A percentile compares a stretch with the other conserved stretches of the same genome.
Evolutionary conservation across 2,329 filamentous ascomycete genomes (phyloP).

Genomic region (Nemania diffusa): DNA sequence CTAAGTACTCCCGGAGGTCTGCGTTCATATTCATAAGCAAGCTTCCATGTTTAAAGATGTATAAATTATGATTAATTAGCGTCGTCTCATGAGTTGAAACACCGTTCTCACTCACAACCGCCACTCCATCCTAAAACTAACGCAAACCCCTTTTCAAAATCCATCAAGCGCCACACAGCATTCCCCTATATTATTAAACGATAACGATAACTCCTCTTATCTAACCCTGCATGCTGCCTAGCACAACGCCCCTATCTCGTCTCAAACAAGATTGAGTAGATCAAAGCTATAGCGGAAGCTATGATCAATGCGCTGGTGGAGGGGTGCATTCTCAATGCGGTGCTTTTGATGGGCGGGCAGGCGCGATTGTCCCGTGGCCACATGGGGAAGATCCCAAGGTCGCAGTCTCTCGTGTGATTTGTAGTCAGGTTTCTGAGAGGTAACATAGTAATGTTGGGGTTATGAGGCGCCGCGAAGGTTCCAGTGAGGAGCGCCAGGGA

Average conservation of each 20-base stretch:
- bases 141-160: not conserved
- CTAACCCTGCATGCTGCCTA: not conserved
- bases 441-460: no score
- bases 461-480: not conserved
- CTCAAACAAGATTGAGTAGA: not conserved
- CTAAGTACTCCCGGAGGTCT: no score
- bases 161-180: not conserved
- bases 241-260: not conserved
- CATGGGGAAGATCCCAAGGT: no score
- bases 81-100: not conserved
- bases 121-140: not conserved
- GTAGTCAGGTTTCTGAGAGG: no score
- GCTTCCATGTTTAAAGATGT: not conserved
- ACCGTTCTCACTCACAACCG: not conserved
- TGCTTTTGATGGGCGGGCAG: no score
- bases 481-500: conserved; percentile 7
- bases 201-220: not conserved
- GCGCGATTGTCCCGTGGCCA: no score
- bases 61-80: not conserved
- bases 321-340: no score
- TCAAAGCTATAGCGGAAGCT: not conserved
- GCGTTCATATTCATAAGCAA: not conserved
- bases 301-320: not conserved
- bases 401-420: no score
- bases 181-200: not conserved